phyloP scores from a whole-genome alignment of 768 basidiomycete species.

The Termitomyces eurrhizus region DNA sequence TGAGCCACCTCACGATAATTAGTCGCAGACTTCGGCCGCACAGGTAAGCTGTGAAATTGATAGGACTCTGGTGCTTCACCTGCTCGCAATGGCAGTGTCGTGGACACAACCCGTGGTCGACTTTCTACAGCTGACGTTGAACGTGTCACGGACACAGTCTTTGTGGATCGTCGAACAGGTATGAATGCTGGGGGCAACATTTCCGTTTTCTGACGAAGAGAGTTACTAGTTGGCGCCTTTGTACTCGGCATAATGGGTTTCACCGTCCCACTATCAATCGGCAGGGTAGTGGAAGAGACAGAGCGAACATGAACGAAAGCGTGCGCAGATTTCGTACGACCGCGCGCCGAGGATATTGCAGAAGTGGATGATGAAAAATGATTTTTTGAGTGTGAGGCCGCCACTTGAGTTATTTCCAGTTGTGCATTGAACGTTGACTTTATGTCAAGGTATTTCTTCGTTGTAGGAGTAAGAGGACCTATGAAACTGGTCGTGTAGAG shows the following conservation, averaged over 20 bases:
- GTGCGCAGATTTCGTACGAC: constrained; percentile 6
- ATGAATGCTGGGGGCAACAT: constrained; percentile 26
- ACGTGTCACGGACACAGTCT: constrained; percentile 8
- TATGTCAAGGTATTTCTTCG: constrained; percentile 71
- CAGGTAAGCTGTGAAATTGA: not conserved
- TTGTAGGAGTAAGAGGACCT: constrained; percentile 68
- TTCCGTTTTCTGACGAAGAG: constrained; percentile 17
- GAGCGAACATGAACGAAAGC: constrained; percentile 19
- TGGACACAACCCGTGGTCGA: constrained; percentile 13
- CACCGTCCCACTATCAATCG: constrained; percentile 8
- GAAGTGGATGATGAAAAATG: constrained; percentile 21
- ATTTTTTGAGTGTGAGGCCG: constrained; percentile 10
- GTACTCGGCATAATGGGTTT: constrained; percentile 7
- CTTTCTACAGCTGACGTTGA: constrained; percentile 14
- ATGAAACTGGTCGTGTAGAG: constrained; percentile 49
- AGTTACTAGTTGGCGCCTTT: not conserved
- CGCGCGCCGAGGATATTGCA: constrained; percentile 19
- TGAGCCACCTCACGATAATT: constrained; percentile 8
- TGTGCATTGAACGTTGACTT: constrained; percentile 17
- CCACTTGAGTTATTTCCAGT: constrained; percentile 17
- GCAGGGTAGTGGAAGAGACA: constrained; percentile 23
- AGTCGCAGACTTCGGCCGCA: constrained; percentile 12
- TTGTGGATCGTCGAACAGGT: constrained; percentile 23
- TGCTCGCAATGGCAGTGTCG: constrained; percentile 6
- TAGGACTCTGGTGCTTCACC: not conserved